These are phyloP conservation scores for Gnomoniopsis smithogilvyi DNA, from an alignment of 2,329 filamentous ascomycete species.

Conservation along the genomic window DNA sequence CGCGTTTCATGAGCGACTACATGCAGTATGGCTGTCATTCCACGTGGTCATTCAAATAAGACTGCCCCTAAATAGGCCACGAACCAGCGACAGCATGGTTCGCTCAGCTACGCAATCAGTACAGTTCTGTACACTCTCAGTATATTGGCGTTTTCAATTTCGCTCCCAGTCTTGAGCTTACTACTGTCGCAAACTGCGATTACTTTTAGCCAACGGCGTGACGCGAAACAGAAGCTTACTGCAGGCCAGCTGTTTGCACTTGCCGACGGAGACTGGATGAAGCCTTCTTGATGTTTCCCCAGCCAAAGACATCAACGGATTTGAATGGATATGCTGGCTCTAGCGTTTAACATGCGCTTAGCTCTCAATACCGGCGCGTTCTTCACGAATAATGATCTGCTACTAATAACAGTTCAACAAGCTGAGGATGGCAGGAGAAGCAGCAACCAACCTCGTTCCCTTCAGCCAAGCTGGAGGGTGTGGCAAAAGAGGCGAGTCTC, in stretches of 20 bases:
- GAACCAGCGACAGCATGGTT: not conserved
- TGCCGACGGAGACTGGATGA: constrained; percentile 21
- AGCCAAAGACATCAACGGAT: not conserved
- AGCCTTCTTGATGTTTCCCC: not conserved
- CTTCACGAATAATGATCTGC: constrained; percentile 24
- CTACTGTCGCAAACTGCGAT: constrained; percentile 21
- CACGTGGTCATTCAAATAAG: not conserved
- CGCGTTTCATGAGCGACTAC: constrained; percentile 6
- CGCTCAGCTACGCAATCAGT: not conserved
- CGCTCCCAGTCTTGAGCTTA: constrained; percentile 19
- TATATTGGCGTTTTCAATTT: constrained; percentile 16
- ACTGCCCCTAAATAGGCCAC: not conserved
- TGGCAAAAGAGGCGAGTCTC: not conserved
- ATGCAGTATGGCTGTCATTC: not conserved
- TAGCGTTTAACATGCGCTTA: not conserved
- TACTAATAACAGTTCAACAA: constrained; percentile 15
- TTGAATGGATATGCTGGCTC: not conserved
- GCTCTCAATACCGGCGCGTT: constrained; percentile 26
- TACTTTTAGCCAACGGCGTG: constrained; percentile 20
- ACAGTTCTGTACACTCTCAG: constrained; percentile 2
- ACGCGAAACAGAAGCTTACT: constrained; percentile 16
- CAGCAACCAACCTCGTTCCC: no score
- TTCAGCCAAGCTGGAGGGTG: no score
- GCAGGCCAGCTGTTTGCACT: constrained; percentile 22
- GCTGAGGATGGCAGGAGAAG: no score